phyloP scores from a whole-genome alignment of 768 basidiomycete genomes.

The Macrocybe gigantea region DNA sequence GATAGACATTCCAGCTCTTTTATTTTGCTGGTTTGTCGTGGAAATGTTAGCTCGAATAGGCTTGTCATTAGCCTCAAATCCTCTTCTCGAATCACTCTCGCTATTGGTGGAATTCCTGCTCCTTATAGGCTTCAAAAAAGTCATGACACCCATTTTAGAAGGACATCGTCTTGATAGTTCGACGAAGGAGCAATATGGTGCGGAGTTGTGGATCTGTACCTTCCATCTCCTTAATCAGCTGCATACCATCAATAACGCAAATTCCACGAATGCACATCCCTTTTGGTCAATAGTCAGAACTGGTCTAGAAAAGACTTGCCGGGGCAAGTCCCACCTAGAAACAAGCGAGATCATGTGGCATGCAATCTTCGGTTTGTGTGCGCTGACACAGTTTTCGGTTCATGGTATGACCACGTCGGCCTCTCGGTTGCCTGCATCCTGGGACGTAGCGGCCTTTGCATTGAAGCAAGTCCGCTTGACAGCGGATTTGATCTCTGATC shows the following conservation, averaged over 20 bases:
- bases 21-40: conserved; percentile 58
- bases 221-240: conserved; percentile 46
- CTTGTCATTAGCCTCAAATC: conserved; percentile 12
- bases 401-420: conserved; percentile 30
- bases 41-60: conserved; percentile 43
- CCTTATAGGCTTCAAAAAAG: conserved; percentile 42
- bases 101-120: conserved; percentile 48
- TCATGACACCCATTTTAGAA: conserved; percentile 32
- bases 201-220: conserved; percentile 73
- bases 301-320: conserved; percentile 19
- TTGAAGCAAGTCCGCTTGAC: conserved; percentile 54
- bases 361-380: conserved; percentile 59
- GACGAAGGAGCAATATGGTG: conserved; percentile 33
- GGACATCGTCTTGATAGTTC: conserved; percentile 28
- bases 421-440: conserved; percentile 45
- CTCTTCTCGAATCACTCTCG: conserved; percentile 23
- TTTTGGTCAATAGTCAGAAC: conserved; percentile 42
- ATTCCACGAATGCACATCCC: conserved; percentile 15
- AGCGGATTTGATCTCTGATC: conserved; percentile 40
- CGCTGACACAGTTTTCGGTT: conserved; percentile 73
- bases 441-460: conserved; percentile 58
- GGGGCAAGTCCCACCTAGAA: conserved; percentile 27
- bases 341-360: conserved; percentile 71
- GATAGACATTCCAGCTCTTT: conserved; percentile 33
- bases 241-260: conserved; percentile 6